A percentile compares a stretch with the other conserved stretches of the same genome.
These are phyloP conservation scores for Lactarius trivialis DNA, from an alignment of 768 basidiomycete genomes.

Conservation along the genomic window DNA sequence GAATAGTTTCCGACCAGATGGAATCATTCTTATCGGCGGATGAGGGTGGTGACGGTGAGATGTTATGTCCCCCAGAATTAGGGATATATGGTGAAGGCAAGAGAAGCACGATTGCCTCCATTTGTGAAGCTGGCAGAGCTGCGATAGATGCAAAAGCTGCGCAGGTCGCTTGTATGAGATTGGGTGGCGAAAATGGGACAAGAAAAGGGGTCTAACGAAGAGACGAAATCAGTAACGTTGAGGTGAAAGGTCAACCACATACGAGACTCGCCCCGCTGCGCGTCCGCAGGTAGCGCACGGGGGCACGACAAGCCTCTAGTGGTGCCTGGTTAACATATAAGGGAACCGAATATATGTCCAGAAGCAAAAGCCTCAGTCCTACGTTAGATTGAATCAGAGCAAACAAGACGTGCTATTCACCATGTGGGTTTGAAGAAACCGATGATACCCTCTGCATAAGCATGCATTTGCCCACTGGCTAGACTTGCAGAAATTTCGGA, in stretches of 20 bases:
- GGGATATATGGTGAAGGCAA: slow-evolving; percentile 20
- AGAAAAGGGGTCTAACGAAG: slow-evolving; percentile 4
- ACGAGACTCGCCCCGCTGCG: slow-evolving; percentile 9
- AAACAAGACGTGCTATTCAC: slow-evolving; percentile 12
- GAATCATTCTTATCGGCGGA: background rate
- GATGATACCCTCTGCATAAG: slow-evolving; percentile 24
- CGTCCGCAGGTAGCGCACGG: slow-evolving; percentile 25
- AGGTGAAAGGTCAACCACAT: background rate
- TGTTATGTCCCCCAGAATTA: slow-evolving; percentile 1
- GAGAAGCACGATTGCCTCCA: slow-evolving; percentile 19
- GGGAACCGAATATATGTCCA: slow-evolving; percentile 24
- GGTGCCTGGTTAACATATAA: slow-evolving; percentile 21
- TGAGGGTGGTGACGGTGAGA: background rate
- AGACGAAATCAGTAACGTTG: background rate
- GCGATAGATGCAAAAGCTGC: slow-evolving; percentile 25
- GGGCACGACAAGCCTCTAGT: slow-evolving; percentile 17
- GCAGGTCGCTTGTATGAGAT: slow-evolving; percentile 25
- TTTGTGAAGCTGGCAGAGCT: slow-evolving; percentile 12
- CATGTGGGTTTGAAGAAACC: slow-evolving; percentile 18
- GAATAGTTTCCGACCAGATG: slow-evolving; percentile 10
- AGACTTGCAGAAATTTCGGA: slow-evolving; percentile 21
- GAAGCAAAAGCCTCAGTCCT: slow-evolving; percentile 20
- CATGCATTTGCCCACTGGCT: slow-evolving; percentile 26
- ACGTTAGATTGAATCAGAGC: background rate
- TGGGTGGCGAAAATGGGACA: slow-evolving; percentile 24